Conservation (phyloP, 2,329 filamentous ascomycete species). For the Metarhizium rileyi region DNA sequence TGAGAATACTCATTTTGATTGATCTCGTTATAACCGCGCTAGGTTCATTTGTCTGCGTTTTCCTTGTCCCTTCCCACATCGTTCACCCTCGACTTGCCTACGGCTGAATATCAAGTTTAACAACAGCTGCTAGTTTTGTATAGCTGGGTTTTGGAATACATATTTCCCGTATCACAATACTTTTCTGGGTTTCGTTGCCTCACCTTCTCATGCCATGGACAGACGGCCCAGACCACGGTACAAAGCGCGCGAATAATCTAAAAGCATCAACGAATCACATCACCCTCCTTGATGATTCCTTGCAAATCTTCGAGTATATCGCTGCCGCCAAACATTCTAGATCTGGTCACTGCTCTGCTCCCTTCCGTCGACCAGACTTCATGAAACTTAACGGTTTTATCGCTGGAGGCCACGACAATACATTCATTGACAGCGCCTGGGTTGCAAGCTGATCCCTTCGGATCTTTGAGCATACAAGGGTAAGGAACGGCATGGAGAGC, state of each 20-base stretch:
- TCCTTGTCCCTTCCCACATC: background rate
- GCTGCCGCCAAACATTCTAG: slow-evolving; percentile 66
- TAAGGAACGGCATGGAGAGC: slow-evolving; percentile 86
- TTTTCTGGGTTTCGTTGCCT: background rate
- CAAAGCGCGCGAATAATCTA: background rate
- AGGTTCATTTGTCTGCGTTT: background rate
- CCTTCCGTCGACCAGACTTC: slow-evolving; percentile 73
- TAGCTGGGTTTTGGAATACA: background rate
- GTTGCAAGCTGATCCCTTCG: slow-evolving; percentile 14
- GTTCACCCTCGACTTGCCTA: background rate
- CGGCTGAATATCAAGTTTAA: background rate
- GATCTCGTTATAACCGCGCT: background rate
- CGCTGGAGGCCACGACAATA: slow-evolving; percentile 84
- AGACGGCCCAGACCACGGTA: background rate
- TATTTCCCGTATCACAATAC: background rate
- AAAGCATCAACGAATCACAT: slow-evolving; percentile 53
- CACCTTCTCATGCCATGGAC: background rate
- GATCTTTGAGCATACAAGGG: slow-evolving; percentile 39
- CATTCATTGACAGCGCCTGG: slow-evolving; percentile 38
- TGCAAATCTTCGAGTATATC: slow-evolving; percentile 76
- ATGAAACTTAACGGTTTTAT: slow-evolving; percentile 89
- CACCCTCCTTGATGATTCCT: slow-evolving; percentile 65
- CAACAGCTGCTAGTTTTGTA: background rate
- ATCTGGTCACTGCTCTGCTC: slow-evolving; percentile 40
- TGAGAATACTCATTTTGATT: background rate